A percentile compares a stretch with the other conserved stretches of the same genome.
Conservation (phyloP, 176 grass and related monocot genomes). For the Carex parvula region DNA sequence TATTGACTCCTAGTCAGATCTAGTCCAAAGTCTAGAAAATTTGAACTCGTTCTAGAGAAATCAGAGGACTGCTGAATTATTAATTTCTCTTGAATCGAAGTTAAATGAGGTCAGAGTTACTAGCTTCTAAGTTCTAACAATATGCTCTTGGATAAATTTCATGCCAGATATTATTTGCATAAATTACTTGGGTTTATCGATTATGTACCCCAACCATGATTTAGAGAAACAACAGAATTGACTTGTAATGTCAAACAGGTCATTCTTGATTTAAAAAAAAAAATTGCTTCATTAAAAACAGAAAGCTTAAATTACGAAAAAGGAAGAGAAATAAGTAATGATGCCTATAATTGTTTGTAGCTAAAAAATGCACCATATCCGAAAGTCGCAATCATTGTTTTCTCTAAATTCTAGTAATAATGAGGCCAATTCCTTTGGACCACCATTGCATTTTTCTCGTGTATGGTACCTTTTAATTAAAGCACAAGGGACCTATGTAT, state of each 20-base stretch:
- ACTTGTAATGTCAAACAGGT: no score
- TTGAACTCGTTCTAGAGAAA: not conserved
- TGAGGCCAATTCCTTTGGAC: not conserved
- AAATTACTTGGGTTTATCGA: no score
- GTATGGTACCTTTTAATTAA: constrained; percentile 9
- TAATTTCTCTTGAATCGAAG: not conserved
- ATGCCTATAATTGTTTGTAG: not conserved
- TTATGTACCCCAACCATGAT: no score
- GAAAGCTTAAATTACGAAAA: not conserved
- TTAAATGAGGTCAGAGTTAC: not conserved
- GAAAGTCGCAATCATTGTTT: constrained; percentile 16
- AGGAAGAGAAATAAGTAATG: not conserved
- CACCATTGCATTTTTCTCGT: constrained; percentile 11
- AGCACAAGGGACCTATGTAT: not conserved
- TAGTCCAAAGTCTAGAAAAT: not conserved
- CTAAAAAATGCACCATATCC: not conserved
- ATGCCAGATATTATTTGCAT: not conserved
- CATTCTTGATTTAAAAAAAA: no score
- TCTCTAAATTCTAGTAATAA: constrained; percentile 8
- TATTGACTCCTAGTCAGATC: not conserved
- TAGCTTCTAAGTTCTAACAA: not conserved
- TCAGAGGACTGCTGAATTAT: not conserved
- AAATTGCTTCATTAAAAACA: not conserved
- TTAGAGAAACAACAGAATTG: no score
- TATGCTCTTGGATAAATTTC: not conserved